Conservation (phyloP, 805 yeast species). For the Candida vaughaniae region DNA sequence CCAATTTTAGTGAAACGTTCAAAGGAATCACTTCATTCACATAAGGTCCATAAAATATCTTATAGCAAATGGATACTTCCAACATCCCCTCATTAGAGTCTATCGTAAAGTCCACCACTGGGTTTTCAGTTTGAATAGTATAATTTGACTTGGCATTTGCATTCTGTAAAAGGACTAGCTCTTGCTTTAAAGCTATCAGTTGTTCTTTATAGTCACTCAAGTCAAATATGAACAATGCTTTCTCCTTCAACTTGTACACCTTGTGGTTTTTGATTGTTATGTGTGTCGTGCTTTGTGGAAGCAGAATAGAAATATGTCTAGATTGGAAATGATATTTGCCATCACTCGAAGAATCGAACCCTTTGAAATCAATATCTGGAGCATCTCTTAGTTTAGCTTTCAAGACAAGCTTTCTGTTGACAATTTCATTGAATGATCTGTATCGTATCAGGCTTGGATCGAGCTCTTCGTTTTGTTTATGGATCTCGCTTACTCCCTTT, state of each 20-base stretch:
- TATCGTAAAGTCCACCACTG: conserved; percentile 13
- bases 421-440: conserved; percentile 9
- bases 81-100: conserved; percentile 13
- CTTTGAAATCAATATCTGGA: conserved; percentile 1
- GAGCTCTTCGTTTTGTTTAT: conserved; percentile 6
- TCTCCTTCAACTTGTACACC: conserved; percentile 1
- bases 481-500: conserved; percentile 7
- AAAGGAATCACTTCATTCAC: conserved; percentile 19
- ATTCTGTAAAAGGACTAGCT: conserved; percentile 3
- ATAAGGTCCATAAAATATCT: conserved; percentile 16
- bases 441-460: conserved; percentile 9
- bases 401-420: conserved; percentile 4
- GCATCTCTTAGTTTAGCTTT: background rate
- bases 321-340: conserved; percentile 3
- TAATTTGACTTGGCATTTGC: conserved; percentile 6
- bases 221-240: conserved; percentile 3
- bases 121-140: conserved; percentile 5
- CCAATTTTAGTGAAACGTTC: conserved; percentile 16
- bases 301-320: background rate
- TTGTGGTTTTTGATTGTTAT: conserved; percentile 3
- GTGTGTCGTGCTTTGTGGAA: background rate
- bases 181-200: background rate
- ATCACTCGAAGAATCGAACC: background rate
- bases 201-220: background rate
- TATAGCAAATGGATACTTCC: conserved; percentile 13